Conservation (phyloP, 2,329 filamentous ascomycete species). For the Stemphylium beticola region DNA sequence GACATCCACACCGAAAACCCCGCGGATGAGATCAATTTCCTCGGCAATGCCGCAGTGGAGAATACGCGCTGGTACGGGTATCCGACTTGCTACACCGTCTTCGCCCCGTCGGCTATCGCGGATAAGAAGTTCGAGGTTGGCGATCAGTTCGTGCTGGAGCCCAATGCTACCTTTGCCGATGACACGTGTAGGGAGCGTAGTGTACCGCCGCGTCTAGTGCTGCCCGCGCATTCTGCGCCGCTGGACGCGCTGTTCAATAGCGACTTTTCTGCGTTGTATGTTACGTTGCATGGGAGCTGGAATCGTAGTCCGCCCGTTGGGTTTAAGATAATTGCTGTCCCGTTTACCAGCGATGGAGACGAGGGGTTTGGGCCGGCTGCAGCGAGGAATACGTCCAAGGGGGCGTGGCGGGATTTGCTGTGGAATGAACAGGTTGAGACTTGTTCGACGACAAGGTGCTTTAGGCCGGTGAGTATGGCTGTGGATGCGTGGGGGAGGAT, state of each 20-base stretch:
- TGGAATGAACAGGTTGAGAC: slow-evolving; percentile 30
- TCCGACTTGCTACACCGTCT: slow-evolving; percentile 70
- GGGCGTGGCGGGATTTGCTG: slow-evolving; percentile 32
- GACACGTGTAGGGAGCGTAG: slow-evolving; percentile 29
- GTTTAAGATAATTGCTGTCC: slow-evolving; percentile 35
- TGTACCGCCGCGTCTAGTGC: slow-evolving; percentile 23
- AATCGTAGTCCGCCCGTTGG: slow-evolving; percentile 28
- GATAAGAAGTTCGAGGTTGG: slow-evolving; percentile 30
- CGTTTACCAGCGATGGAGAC: slow-evolving; percentile 15
- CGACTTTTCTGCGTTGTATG: slow-evolving; percentile 31
- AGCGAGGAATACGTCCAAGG: slow-evolving; percentile 11
- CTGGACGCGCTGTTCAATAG: slow-evolving; percentile 35
- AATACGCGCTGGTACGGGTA: slow-evolving; percentile 69
- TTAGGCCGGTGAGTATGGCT: slow-evolving; percentile 37
- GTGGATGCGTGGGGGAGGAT: slow-evolving; percentile 32
- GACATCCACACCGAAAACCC: slow-evolving; percentile 72
- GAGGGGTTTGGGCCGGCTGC: slow-evolving; percentile 21
- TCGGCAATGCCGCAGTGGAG: slow-evolving; percentile 57
- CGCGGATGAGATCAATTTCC: slow-evolving; percentile 75
- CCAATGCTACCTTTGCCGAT: slow-evolving; percentile 37
- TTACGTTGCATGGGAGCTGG: slow-evolving; percentile 42
- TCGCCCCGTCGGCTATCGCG: slow-evolving; percentile 48
- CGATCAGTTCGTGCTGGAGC: slow-evolving; percentile 41
- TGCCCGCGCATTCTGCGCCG: slow-evolving; percentile 37
- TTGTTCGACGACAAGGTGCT: slow-evolving; percentile 39